Evolutionary conservation across 2,329 filamentous ascomycete species (phyloP).

Genomic region (Didymella keratinophila): DNA sequence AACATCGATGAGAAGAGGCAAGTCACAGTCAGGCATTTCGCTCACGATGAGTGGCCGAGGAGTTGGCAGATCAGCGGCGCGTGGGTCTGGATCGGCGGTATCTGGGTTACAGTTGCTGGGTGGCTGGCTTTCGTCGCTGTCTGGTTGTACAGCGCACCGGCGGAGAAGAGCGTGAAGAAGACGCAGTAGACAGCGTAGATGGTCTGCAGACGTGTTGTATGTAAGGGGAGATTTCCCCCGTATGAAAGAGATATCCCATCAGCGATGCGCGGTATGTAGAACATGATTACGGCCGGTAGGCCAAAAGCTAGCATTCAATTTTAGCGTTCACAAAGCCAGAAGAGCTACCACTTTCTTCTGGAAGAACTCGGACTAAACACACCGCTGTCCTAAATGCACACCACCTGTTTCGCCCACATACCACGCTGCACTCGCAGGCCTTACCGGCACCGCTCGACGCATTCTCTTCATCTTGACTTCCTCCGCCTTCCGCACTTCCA

Average conservation of each 20-base stretch:
- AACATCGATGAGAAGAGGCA: slow-evolving; percentile 93
- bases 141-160: slow-evolving; percentile 82
- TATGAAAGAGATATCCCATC: slow-evolving; percentile 23
- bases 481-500: slow-evolving; percentile 27
- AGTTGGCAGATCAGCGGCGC: slow-evolving; percentile 89
- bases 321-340: slow-evolving; percentile 10
- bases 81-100: slow-evolving; percentile 93
- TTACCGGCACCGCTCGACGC: slow-evolving; percentile 23
- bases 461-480: slow-evolving; percentile 30
- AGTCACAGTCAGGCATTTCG: slow-evolving; percentile 94
- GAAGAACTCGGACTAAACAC: neutral
- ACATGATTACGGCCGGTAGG: slow-evolving; percentile 13
- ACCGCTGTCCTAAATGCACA: neutral
- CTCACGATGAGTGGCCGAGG: slow-evolving; percentile 94
- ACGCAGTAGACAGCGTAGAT: slow-evolving; percentile 51
- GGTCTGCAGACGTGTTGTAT: slow-evolving; percentile 4
- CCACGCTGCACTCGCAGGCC: slow-evolving; percentile 30
- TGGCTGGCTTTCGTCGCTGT: slow-evolving; percentile 85
- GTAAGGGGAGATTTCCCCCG: slow-evolving; percentile 4
- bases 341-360: neutral
- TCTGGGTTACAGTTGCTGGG: slow-evolving; percentile 81
- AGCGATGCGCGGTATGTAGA: slow-evolving; percentile 21
- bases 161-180: slow-evolving; percentile 60
- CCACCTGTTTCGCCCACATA: neutral
- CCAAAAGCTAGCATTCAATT: slow-evolving; percentile 21